phyloP scores from a whole-genome alignment of 1,284 basidiomycete species.

The Tetrapyrgos nigripes region DNA sequence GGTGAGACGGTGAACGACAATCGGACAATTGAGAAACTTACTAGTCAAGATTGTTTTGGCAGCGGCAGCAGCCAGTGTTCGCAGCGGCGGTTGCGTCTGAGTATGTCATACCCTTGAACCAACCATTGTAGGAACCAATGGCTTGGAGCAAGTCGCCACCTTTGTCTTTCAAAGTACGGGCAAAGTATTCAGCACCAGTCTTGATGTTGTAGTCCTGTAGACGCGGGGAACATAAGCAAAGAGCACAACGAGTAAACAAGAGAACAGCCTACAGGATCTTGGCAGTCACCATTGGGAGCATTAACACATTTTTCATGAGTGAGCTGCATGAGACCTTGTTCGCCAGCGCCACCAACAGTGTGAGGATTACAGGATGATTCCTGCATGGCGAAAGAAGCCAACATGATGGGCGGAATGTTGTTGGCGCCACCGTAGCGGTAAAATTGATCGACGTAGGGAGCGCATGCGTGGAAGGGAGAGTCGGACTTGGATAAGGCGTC shows the following conservation, averaged over 20 bases:
- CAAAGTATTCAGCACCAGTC: constrained; percentile 68
- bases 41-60: constrained; percentile 85
- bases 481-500: constrained; percentile 51
- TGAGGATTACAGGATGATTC: constrained; percentile 73
- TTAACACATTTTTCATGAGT: constrained; percentile 79
- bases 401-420: constrained; percentile 70
- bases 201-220: constrained; percentile 72
- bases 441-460: constrained; percentile 61
- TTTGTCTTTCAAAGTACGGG: constrained; percentile 54
- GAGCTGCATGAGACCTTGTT: constrained; percentile 89
- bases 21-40: no score
- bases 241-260: background rate
- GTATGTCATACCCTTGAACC: constrained; percentile 66
- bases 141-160: constrained; percentile 66
- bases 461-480: constrained; percentile 72
- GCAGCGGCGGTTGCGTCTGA: constrained; percentile 65
- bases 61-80: constrained; percentile 61
- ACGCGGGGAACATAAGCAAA: no score
- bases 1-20: background rate
- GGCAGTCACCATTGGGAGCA: constrained; percentile 70
- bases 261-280: constrained; percentile 58
- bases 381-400: constrained; percentile 88
- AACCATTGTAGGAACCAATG: constrained; percentile 85
- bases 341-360: constrained; percentile 79
- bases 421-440: constrained; percentile 65